These are phyloP conservation scores for Yamadazyma diospyri DNA, from an alignment of 1,139 yeast species.

Conservation along the genomic window DNA sequence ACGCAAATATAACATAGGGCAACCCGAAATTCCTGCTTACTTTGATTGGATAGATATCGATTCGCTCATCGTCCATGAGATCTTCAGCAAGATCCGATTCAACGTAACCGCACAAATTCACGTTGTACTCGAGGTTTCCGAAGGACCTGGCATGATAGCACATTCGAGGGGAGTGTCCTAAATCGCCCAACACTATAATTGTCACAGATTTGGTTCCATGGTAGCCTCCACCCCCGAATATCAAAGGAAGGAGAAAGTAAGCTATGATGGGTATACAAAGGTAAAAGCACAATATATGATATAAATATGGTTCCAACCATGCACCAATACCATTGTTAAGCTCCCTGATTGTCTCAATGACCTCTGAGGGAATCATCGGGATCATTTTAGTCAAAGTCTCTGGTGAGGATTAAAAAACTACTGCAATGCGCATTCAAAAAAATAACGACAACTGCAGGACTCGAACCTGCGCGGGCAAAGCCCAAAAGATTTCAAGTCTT, in stretches of 20 bases:
- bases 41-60: slow-evolving; percentile 50
- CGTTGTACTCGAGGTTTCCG: slow-evolving; percentile 65
- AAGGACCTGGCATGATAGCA: slow-evolving; percentile 84
- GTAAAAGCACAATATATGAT: slow-evolving; percentile 35
- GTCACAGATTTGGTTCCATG: slow-evolving; percentile 51
- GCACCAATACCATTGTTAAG: not conserved
- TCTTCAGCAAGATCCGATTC: slow-evolving; percentile 55
- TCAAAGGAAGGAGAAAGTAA: slow-evolving; percentile 33
- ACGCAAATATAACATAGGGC: slow-evolving; percentile 60
- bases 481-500: slow-evolving; percentile 57
- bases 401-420: no score
- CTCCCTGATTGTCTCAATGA: not conserved
- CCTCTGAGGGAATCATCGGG: not conserved
- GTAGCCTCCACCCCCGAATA: slow-evolving; percentile 16
- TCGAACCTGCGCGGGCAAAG: slow-evolving; percentile 61
- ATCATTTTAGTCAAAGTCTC: not conserved
- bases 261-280: slow-evolving; percentile 34
- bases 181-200: slow-evolving; percentile 84
- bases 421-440: slow-evolving; percentile 2
- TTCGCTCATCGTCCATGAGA: slow-evolving; percentile 46
- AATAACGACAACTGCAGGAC: slow-evolving; percentile 51
- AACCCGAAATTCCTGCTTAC: slow-evolving; percentile 41
- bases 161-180: slow-evolving; percentile 96
- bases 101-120: slow-evolving; percentile 81
- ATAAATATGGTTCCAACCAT: slow-evolving; percentile 27